Base-by-base conservation (phyloP, 257 asterid species). In the Nicotiana otophora region DNA sequence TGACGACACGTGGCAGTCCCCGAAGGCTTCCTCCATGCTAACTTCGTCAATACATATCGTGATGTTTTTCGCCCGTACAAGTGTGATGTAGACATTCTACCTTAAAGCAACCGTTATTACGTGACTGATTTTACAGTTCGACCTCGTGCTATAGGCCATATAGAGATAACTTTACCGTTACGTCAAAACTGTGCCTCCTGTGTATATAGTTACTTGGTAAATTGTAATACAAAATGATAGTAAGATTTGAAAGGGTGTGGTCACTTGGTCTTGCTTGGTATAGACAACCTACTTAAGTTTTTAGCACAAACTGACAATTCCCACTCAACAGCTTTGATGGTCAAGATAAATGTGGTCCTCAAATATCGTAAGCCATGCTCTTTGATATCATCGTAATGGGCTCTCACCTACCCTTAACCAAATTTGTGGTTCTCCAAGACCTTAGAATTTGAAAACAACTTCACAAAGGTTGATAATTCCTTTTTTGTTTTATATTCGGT, bases 321-420 rank as follows among this genome's bases (percentile, higher is more conserved):
- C 62, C 48, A 48, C 80, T 74, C 80, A 74, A 74, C 62, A 48
- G 26, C 26, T 48, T 74, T 7, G 39, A 74, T 74, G 79, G 61
- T 46, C 61, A 42, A 23, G 10, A 2, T 1, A 61, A 28, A 64
- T 26, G 62, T 74, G 62, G 80, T 48, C 62, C 80, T 74, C 10
- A 48, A 23, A 23, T 23, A 23, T 23, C 26, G 26, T 23, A 23
- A 23, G 26, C 80, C 80, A 74, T 74, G 16, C 80, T 74, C 42
- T 74, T 74, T 48, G 62, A 51, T 3, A 28, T 48, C 80, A 74
- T 74, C 30, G 26, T 14, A 48, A 48, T 48, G 62, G 80, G 63
- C 80, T 74, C 15, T 12, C 20, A 74, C 80, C 80, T 26, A 74
- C 80, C 15, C 2, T 26, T 72, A 23, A 20, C 79, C 4, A 46